Conservation (phyloP, 2,329 filamentous ascomycete genomes). For the Aspergillus terreus region DNA sequence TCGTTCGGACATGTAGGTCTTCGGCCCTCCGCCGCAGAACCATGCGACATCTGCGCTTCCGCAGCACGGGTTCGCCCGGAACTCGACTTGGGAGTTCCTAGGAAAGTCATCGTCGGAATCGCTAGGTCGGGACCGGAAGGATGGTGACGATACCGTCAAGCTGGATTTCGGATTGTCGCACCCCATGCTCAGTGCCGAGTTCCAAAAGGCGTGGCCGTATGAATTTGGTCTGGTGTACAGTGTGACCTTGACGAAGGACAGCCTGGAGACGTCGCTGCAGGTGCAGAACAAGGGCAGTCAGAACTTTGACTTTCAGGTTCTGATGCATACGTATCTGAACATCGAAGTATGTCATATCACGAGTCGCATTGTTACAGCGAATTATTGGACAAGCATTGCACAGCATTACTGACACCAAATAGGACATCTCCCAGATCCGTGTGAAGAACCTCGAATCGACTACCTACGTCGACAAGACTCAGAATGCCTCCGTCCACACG, state of each 20-base stretch:
- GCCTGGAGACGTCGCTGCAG: slow-evolving; percentile 75
- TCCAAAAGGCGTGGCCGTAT: slow-evolving; percentile 73
- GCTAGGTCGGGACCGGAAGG: slow-evolving; percentile 38
- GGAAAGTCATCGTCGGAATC: slow-evolving; percentile 73
- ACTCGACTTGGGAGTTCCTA: slow-evolving; percentile 86
- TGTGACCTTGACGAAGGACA: slow-evolving; percentile 73
- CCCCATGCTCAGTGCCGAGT: slow-evolving; percentile 64
- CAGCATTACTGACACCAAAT: neutral
- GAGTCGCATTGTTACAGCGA: neutral
- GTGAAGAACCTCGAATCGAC: slow-evolving; percentile 74
- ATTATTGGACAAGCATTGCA: neutral
- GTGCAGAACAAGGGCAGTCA: slow-evolving; percentile 81
- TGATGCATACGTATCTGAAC: slow-evolving; percentile 87
- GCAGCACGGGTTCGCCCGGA: slow-evolving; percentile 93
- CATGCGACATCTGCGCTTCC: slow-evolving; percentile 74
- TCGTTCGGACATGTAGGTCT: slow-evolving; percentile 53
- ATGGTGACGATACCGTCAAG: slow-evolving; percentile 69
- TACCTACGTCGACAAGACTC: slow-evolving; percentile 80
- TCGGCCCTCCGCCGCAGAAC: slow-evolving; percentile 75
- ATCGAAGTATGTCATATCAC: slow-evolving; percentile 61
- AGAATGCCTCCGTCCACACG: slow-evolving; percentile 59
- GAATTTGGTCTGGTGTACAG: slow-evolving; percentile 91
- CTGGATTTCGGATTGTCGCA: slow-evolving; percentile 90
- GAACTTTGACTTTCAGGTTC: slow-evolving; percentile 84
- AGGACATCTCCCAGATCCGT: slow-evolving; percentile 75